Percentiles rank a stretch among this genome's conserved stretches.
These are phyloP conservation scores for Penicillium sp. DNA, from an alignment of 2,329 filamentous ascomycete genomes.

Conservation along the genomic window DNA sequence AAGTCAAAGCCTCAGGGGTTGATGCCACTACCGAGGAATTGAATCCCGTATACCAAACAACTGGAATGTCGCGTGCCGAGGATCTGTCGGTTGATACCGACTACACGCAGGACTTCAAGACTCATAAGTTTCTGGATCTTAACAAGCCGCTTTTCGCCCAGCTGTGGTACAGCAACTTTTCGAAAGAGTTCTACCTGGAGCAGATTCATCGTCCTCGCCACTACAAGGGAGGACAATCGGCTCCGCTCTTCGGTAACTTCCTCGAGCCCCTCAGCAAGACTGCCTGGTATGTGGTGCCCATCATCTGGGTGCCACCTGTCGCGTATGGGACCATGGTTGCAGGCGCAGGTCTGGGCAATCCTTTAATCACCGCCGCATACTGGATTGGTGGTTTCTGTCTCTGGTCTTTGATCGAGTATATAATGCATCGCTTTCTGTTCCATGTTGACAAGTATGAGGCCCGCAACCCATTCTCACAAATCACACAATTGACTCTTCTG, in stretches of 20 bases:
- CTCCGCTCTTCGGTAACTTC: conserved; percentile 94
- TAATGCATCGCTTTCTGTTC: conserved; percentile 83
- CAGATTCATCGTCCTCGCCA: conserved; percentile 94
- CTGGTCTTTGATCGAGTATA: conserved; percentile 89
- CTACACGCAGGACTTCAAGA: conserved; percentile 66
- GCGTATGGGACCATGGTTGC: conserved; percentile 65
- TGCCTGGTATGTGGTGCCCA: conserved; percentile 85
- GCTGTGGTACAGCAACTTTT: conserved; percentile 81
- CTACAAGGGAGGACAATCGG: conserved; percentile 87
- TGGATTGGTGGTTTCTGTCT: conserved; percentile 66
- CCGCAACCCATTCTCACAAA: not conserved
- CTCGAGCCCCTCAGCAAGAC: conserved; percentile 96
- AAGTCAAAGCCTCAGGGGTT: conserved; percentile 23
- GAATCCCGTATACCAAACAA: conserved; percentile 48
- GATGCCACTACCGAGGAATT: conserved; percentile 27
- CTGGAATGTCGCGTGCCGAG: conserved; percentile 83
- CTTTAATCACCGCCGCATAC: conserved; percentile 51
- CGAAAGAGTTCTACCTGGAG: conserved; percentile 92
- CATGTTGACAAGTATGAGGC: conserved; percentile 77
- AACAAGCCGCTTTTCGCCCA: conserved; percentile 78
- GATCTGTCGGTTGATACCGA: conserved; percentile 87
- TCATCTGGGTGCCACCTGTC: conserved; percentile 76
- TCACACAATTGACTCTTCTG: conserved; percentile 19
- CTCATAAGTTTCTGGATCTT: conserved; percentile 89
- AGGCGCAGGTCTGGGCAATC: conserved; percentile 53